phyloP scores from a whole-genome alignment of 768 basidiomycete species.

The Boletus sp. region DNA sequence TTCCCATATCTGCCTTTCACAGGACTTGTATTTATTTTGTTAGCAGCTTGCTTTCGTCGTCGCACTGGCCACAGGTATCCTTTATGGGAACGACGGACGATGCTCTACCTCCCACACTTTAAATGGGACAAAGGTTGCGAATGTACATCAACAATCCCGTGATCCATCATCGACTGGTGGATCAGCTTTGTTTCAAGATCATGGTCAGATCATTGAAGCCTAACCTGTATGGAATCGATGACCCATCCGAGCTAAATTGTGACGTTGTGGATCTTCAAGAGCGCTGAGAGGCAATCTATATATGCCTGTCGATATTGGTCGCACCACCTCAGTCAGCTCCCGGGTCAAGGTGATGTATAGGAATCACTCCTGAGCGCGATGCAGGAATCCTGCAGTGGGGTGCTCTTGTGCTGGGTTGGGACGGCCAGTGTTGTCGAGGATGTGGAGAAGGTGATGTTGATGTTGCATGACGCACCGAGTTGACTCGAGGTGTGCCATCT shows the following conservation, averaged over 20 bases:
- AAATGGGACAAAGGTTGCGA: neutral
- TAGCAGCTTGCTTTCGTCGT: no score
- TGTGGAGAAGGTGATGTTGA: conserved; percentile 9
- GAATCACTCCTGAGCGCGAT: conserved; percentile 3
- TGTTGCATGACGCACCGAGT: conserved; percentile 3
- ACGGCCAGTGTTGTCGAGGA: conserved; percentile 8
- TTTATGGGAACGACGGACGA: no score
- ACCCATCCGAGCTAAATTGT: conserved; percentile 12
- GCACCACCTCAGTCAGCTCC: conserved; percentile 14
- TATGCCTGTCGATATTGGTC: conserved; percentile 22
- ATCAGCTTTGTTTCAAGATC: conserved; percentile 13
- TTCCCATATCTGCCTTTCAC: neutral
- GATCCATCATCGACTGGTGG: conserved; percentile 15
- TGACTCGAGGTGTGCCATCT: conserved; percentile 11
- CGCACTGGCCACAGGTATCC: no score
- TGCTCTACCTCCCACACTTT: no score
- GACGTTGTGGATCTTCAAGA: conserved; percentile 13
- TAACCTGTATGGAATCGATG: conserved; percentile 13
- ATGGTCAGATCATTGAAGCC: conserved; percentile 14
- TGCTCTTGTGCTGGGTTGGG: conserved; percentile 15
- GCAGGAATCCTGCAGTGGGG: conserved; percentile 4
- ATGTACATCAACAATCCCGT: conserved; percentile 7
- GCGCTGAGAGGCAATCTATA: conserved; percentile 1
- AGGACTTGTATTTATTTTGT: no score
- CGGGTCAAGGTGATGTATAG: neutral